Evolutionary conservation across 805 yeast species (phyloP), one percentile per base, ranked within the genome.

Genomic region (Pichia cephalocereana): DNA sequence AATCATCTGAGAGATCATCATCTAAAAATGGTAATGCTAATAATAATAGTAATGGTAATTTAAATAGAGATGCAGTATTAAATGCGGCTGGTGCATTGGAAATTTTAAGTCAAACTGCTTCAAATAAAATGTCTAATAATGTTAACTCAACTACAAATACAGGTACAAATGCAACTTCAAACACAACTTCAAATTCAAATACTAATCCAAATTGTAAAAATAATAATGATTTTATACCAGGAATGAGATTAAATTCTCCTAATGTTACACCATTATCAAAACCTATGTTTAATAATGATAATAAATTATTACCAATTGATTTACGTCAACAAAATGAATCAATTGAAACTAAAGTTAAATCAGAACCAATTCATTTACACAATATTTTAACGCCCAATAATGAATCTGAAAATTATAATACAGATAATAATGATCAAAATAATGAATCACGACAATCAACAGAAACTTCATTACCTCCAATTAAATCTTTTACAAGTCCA

Each of bases 1-100:
- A 68, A 58, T 57, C 69, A 43, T 57, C 66, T 44, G 68, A 65
- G 48, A 52, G 69, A 45, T 56, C 61, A 17, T 57, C 60, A 28
- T 53, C 61, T 10, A 58, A 55, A n/a, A 56, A 56, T 46, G 38
- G 38, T 36, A 56, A 56, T 46, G 38, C 34, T 36, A 41, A 49
- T 43, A n/a, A n/a, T n/a, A 56, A 56, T 46, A 37, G 38, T 36
- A 56, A 56, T 46, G 38, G 38, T 36, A 41, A 49, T 43, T 40
- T 62, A 26, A 57, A 63, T n/a, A 56, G 63, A 46, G 68, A 64
- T 49, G 67, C 67, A 2, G 53, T 64, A 34, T 51, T 64, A 34
- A 63, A 64, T 52, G 72, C 70, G 17, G 71, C 70, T 17, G 72
- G 72, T 30, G 71, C 71, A 14, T 57, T 69, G 42, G 74, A 70